Percentiles rank a stretch among this genome's conserved stretches.
phyloP scores from a whole-genome alignment of 768 basidiomycete species.

The Suillus alpinus region DNA sequence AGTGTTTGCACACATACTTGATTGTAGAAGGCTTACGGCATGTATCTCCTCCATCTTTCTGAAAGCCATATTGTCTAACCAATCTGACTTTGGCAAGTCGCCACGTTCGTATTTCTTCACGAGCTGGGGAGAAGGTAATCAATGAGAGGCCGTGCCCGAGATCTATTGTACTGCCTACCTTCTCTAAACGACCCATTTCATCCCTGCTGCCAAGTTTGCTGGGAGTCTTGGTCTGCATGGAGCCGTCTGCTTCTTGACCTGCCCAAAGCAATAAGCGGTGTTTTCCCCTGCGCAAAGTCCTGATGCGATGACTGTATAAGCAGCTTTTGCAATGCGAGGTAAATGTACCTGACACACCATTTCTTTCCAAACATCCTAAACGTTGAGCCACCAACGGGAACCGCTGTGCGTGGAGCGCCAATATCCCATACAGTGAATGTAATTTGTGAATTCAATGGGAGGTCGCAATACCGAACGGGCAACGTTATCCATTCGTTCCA shows the following conservation, averaged over 20 bases:
- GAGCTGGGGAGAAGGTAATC: conserved; percentile 40
- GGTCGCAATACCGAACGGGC: conserved; percentile 89
- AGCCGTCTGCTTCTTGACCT: conserved; percentile 82
- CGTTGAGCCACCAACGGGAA: conserved; percentile 89
- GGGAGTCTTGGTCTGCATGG: conserved; percentile 76
- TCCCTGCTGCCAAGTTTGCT: conserved; percentile 80
- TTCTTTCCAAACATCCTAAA: conserved; percentile 92
- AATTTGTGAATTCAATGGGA: conserved; percentile 86
- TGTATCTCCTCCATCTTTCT: conserved; percentile 95
- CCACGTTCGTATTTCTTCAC: conserved; percentile 97
- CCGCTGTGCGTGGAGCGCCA: conserved; percentile 72
- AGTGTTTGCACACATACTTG: background rate
- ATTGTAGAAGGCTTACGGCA: conserved; percentile 50
- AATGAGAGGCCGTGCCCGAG: conserved; percentile 23
- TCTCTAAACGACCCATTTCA: conserved; percentile 94
- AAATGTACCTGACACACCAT: conserved; percentile 48
- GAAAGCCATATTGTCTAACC: conserved; percentile 93
- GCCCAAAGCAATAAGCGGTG: conserved; percentile 86
- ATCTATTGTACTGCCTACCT: conserved; percentile 43
- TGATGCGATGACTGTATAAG: conserved; percentile 26
- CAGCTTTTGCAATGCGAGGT: background rate
- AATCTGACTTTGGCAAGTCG: conserved; percentile 91
- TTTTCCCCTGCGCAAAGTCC: conserved; percentile 89
- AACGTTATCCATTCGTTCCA: conserved; percentile 97
- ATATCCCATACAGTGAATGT: conserved; percentile 97